These are phyloP conservation scores for Penicillium lividum DNA, from an alignment of 495 filamentous ascomycete genomes.

Conservation along the genomic window DNA sequence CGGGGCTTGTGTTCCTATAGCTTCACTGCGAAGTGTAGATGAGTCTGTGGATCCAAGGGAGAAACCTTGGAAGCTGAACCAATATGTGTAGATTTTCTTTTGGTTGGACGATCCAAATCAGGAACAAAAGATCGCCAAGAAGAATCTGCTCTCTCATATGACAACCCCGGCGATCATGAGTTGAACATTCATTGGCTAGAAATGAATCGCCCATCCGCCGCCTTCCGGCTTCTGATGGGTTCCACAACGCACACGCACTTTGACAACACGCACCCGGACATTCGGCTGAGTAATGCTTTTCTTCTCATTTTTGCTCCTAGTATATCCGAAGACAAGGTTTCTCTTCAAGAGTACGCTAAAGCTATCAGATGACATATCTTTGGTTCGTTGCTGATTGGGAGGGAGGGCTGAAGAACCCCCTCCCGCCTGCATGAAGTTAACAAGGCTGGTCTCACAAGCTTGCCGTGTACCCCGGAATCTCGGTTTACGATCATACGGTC, in stretches of 20 bases:
- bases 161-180: slow-evolving; percentile 1
- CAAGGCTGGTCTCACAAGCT: neutral
- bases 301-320: neutral
- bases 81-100: neutral
- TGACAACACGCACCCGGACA: neutral
- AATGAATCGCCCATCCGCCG: slow-evolving; percentile 21
- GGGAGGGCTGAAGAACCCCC: neutral
- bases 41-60: neutral
- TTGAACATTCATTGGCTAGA: slow-evolving; percentile 3
- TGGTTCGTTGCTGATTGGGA: too few species aligned
- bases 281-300: neutral
- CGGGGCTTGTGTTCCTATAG: too few species aligned
- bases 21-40: too few species aligned
- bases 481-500: slow-evolving; percentile 5
- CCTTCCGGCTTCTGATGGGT: slow-evolving; percentile 19
- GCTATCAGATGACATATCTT: neutral
- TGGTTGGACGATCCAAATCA: neutral
- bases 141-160: slow-evolving; percentile 2
- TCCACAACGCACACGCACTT: slow-evolving; percentile 9
- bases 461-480: neutral
- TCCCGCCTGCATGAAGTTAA: neutral
- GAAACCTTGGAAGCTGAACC: too few species aligned
- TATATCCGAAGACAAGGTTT: neutral
- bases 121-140: neutral
- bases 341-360: neutral